A percentile compares a stretch with the other conserved stretches of the same genome.
Conservation (phyloP, 116 monocot species). For the Cymodocea nodosa region DNA sequence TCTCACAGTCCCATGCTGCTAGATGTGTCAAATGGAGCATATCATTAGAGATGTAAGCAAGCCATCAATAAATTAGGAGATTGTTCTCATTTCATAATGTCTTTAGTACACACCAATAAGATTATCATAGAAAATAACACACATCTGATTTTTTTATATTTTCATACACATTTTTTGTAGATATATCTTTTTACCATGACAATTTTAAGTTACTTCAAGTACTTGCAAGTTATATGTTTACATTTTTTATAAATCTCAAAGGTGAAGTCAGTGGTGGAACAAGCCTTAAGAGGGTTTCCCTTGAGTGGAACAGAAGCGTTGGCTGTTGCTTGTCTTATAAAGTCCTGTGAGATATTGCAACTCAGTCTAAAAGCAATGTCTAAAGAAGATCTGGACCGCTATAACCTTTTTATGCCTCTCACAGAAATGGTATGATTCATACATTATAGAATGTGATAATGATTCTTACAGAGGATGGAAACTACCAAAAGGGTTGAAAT, state of each 20-base stretch:
- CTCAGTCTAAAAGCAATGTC: slow-evolving; percentile 36
- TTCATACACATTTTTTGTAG: neutral
- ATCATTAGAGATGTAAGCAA: too few species aligned
- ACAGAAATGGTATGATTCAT: slow-evolving; percentile 26
- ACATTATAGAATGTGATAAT: too few species aligned
- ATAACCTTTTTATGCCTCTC: slow-evolving; percentile 50
- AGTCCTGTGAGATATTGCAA: slow-evolving; percentile 55
- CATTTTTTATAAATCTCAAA: slow-evolving; percentile 5
- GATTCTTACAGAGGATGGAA: too few species aligned
- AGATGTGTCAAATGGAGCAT: too few species aligned
- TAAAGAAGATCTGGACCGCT: slow-evolving; percentile 46
- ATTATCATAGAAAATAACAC: too few species aligned
- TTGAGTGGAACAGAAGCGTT: slow-evolving; percentile 54
- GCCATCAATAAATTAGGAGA: too few species aligned
- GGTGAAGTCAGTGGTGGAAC: slow-evolving; percentile 67
- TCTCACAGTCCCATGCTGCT: too few species aligned
- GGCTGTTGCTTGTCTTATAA: slow-evolving; percentile 42
- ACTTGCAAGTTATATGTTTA: neutral
- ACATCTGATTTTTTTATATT: neutral
- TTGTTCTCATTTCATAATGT: too few species aligned
- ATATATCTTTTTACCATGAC: neutral
- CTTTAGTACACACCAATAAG: too few species aligned
- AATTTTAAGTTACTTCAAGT: neutral
- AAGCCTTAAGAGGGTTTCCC: slow-evolving; percentile 41
- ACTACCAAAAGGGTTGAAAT: too few species aligned